phyloP scores from a whole-genome alignment of 1,139 yeast species.

The Yamadazyma buinensis region DNA sequence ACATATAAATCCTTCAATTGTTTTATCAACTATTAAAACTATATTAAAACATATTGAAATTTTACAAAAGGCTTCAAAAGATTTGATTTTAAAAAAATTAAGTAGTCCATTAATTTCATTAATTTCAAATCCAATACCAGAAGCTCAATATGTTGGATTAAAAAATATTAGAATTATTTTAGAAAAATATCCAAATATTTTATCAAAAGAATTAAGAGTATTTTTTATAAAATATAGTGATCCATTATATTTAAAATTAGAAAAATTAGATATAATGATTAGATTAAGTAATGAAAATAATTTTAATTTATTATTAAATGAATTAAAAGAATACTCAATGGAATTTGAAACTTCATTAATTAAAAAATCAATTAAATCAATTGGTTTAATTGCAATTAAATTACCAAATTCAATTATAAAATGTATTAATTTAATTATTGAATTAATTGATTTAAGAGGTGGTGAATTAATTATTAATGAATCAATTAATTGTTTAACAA shows the following conservation, averaged over 20 bases:
- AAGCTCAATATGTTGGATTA: slow-evolving; percentile 92
- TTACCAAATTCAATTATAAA: slow-evolving; percentile 57
- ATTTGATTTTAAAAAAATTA: slow-evolving; percentile 60
- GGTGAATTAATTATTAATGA: slow-evolving; percentile 78
- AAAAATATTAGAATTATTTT: slow-evolving; percentile 87
- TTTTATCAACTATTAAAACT: slow-evolving; percentile 80
- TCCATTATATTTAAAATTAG: slow-evolving; percentile 88
- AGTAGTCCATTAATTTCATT: slow-evolving; percentile 92
- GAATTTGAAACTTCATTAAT: slow-evolving; percentile 93
- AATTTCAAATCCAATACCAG: slow-evolving; percentile 81
- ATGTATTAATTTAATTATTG: slow-evolving; percentile 74
- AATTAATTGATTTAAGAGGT: slow-evolving; percentile 69
- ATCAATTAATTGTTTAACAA: slow-evolving; percentile 71
- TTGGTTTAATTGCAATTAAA: slow-evolving; percentile 88
- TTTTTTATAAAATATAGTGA: slow-evolving; percentile 93
- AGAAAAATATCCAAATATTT: slow-evolving; percentile 80
- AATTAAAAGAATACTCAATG: slow-evolving; percentile 88
- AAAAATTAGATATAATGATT: slow-evolving; percentile 86
- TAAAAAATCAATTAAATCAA: slow-evolving; percentile 72
- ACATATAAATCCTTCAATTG: slow-evolving; percentile 96
- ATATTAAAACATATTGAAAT: slow-evolving; percentile 71
- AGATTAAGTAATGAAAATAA: slow-evolving; percentile 74
- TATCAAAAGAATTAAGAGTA: slow-evolving; percentile 79
- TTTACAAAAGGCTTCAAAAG: slow-evolving; percentile 25
- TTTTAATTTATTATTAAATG: slow-evolving; percentile 68